Base-by-base conservation (phyloP, 306 rosid species). In the Purshia tridentata region DNA sequence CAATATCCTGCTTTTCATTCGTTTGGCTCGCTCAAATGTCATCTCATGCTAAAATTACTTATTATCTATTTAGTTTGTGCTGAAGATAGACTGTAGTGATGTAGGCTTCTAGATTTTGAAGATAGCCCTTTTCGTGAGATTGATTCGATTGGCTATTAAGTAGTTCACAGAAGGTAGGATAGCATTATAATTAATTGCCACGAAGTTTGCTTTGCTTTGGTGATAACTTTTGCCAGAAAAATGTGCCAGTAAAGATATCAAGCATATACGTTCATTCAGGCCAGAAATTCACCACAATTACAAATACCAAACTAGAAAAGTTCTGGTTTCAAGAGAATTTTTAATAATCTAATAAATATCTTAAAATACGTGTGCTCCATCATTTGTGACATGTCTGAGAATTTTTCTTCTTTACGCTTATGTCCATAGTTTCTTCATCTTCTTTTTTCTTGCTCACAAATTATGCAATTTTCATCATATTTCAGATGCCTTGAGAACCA, bases 401-500 rank as follows among this genome's bases (percentile, higher is more conserved):
- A 16, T 6, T 41, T 69, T 54, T 42, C 9, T 40, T 69, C 14
- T 15, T 22, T 52, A 42, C 15, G 7, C 45, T 45, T 35, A 9
- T 47, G 18, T 55, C 8, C 49, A 41, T 65, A 13, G 14, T 48
- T 74, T 48, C 20, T 53, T 66, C 29, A 45, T 78, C 48, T 59
- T 72, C 19, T 51, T 61, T 67, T 70, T 76, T 69, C 52, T 80
- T 77, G 50, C 78, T 58, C 9, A 57, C 52, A 52, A 49, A 58
- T 74, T 69, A 42, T 70, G 67, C 11, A 56, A 71, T 69, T 72
- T 59, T 3, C 45, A 14, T 46, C 14, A 54, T 70, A 71, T 85
- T 81, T 54, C 96, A 94, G 99, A 94, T 94, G 97, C 97, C 77
- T 85, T 91, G 62, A 87, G 86, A 86, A 94, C 97, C 80, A 94